Conservation (phyloP, 2,329 filamentous ascomycete genomes). For the Colletotrichum sp. region DNA sequence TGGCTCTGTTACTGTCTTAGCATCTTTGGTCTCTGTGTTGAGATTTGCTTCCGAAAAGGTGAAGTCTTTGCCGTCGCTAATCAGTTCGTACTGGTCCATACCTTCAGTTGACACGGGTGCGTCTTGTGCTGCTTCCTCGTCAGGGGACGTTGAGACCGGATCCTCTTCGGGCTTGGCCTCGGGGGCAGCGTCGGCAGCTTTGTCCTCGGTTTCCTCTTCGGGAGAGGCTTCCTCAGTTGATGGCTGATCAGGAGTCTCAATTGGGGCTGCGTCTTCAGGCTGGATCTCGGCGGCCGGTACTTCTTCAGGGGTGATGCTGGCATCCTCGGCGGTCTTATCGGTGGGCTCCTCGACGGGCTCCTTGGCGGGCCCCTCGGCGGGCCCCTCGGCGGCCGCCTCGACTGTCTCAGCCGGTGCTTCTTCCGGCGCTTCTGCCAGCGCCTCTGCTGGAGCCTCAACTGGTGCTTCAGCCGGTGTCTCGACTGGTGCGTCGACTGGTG, state of each 20-base stretch:
- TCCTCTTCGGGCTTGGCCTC: background rate
- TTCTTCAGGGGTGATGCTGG: background rate
- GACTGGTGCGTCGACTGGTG: background rate
- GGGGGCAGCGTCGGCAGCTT: background rate
- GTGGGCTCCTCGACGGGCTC: background rate
- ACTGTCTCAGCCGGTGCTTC: background rate
- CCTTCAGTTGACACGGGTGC: slow-evolving; percentile 4
- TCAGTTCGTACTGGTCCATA: slow-evolving; percentile 16
- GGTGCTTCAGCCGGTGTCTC: background rate
- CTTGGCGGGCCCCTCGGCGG: background rate
- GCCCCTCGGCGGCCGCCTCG: background rate
- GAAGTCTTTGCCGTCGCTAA: slow-evolving; percentile 16
- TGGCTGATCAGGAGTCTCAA: background rate
- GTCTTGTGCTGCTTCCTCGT: background rate
- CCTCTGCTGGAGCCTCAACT: background rate
- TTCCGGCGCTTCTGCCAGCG: no score
- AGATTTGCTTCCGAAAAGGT: background rate
- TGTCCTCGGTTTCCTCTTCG: background rate
- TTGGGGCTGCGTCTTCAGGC: background rate
- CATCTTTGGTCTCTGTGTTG: background rate
- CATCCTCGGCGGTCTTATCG: background rate
- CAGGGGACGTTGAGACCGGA: background rate
- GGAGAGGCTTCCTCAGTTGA: background rate
- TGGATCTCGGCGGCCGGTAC: background rate
- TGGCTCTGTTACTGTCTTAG: slow-evolving; percentile 8